Evolutionary conservation across 495 filamentous ascomycete genomes (phyloP).

Genomic region (Penicillium lividum): DNA sequence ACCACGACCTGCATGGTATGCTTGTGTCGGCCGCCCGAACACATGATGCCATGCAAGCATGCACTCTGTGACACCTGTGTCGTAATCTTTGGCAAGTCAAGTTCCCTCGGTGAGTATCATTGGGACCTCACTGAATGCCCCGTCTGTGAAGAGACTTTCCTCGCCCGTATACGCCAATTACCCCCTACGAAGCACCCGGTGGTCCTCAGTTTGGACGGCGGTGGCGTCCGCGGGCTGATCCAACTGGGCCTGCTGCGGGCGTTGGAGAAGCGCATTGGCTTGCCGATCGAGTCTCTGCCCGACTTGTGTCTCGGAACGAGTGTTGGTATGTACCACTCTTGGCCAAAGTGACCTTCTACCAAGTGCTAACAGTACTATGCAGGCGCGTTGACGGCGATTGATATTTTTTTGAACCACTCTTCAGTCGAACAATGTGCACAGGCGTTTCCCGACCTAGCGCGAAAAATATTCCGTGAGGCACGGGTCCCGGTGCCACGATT

Average conservation of each 20-base stretch:
- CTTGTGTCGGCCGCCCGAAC: conserved; percentile 26
- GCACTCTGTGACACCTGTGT: conserved; percentile 35
- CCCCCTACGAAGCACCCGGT: conserved; percentile 50
- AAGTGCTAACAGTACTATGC: neutral
- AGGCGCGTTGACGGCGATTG: conserved; percentile 1
- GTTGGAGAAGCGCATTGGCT: conserved; percentile 43
- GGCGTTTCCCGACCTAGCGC: neutral
- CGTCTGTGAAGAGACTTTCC: conserved; percentile 40
- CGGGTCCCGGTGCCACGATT: neutral
- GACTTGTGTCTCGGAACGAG: conserved; percentile 55
- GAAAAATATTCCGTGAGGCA: neutral
- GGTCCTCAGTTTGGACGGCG: conserved; percentile 59
- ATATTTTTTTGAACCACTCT: conserved; percentile 20
- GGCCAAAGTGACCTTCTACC: no score
- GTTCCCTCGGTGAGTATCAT: conserved; percentile 17
- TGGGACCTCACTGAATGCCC: conserved; percentile 27
- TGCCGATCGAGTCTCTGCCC: conserved; percentile 47
- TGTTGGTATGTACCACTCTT: no score
- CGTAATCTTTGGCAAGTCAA: conserved; percentile 21
- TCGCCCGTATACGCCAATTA: conserved; percentile 18
- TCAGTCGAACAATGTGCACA: neutral
- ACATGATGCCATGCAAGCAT: conserved; percentile 35
- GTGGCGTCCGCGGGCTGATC: conserved; percentile 52
- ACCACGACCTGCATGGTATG: conserved; percentile 30
- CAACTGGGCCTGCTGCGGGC: conserved; percentile 45